Percentiles rank a stretch among this genome's conserved stretches.
phyloP scores from a whole-genome alignment of 2,329 filamentous ascomycete genomes.

The Colletotrichum chrysophilum region DNA sequence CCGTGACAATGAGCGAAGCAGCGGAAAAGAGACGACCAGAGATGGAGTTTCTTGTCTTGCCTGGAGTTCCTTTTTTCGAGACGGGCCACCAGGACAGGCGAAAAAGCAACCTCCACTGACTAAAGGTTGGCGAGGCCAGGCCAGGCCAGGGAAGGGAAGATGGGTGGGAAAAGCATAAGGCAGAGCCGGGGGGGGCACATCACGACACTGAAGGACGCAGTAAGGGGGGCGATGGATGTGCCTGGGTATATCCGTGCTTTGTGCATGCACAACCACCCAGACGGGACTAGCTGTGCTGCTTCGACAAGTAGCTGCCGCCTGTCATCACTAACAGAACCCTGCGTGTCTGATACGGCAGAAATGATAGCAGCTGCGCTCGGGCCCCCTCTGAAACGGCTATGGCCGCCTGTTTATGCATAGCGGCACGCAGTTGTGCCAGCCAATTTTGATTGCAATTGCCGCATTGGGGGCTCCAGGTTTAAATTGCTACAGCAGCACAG shows the following conservation, averaged over 20 bases:
- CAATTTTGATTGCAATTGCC: slow-evolving; percentile 16
- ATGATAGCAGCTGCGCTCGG: background rate
- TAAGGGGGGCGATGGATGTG: background rate
- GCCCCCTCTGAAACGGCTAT: background rate
- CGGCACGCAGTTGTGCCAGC: background rate
- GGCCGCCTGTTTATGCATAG: background rate
- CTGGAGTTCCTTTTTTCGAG: slow-evolving; percentile 16
- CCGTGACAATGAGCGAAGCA: slow-evolving; percentile 13
- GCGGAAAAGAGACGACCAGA: background rate
- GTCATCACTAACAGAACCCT: background rate
- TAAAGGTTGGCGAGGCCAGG: background rate
- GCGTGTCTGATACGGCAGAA: accelerated
- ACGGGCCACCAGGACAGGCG: background rate
- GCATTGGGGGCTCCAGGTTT: background rate
- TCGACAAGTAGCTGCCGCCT: background rate
- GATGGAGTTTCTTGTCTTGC: slow-evolving; percentile 1
- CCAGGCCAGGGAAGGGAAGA: background rate
- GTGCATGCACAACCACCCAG: background rate
- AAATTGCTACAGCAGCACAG: slow-evolving; percentile 7
- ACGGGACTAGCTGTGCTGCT: background rate
- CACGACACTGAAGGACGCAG: background rate
- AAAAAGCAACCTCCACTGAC: slow-evolving; percentile 1
- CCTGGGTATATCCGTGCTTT: background rate
- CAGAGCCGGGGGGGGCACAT: background rate
- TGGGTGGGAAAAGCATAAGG: background rate